Conservation (phyloP, 78 protist species). For the Isochrysis galbana region DNA sequence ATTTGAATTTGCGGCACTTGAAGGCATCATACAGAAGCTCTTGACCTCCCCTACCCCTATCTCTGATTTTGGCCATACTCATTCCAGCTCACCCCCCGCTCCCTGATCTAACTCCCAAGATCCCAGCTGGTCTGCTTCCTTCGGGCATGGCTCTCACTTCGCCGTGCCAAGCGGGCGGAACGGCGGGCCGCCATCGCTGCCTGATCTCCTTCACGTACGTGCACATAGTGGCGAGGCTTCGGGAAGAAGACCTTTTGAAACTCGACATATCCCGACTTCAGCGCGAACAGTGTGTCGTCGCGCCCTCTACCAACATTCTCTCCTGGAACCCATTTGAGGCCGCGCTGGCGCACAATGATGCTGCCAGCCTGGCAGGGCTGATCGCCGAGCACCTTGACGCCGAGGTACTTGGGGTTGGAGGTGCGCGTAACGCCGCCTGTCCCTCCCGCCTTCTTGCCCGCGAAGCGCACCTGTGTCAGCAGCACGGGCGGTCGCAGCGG, state of each 20-base stretch:
- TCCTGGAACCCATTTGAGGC: conserved; percentile 63
- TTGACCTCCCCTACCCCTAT: no score
- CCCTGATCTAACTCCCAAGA: no score
- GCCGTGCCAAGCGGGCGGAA: no score
- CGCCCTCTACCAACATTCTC: conserved; percentile 68
- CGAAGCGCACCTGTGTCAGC: neutral
- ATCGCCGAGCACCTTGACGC: conserved; percentile 55
- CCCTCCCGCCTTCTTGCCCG: conserved; percentile 55
- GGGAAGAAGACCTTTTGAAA: neutral
- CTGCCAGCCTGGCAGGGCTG: conserved; percentile 56
- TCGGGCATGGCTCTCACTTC: no score
- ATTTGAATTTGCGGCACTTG: no score
- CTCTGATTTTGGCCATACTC: no score
- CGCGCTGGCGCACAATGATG: conserved; percentile 72
- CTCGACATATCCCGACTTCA: conserved; percentile 48
- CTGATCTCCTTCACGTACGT: no score
- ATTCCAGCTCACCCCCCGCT: no score
- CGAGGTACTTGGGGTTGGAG: conserved; percentile 41
- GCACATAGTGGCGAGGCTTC: neutral
- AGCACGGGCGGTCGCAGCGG: neutral
- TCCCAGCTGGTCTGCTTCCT: no score
- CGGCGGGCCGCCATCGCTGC: no score
- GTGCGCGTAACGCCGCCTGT: conserved; percentile 43
- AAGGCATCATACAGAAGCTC: no score
- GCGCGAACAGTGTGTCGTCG: conserved; percentile 79